A percentile compares a stretch with the other conserved stretches of the same genome.
Conservation (phyloP, 441 rosid genomes). For the Gossypium armourianum region DNA sequence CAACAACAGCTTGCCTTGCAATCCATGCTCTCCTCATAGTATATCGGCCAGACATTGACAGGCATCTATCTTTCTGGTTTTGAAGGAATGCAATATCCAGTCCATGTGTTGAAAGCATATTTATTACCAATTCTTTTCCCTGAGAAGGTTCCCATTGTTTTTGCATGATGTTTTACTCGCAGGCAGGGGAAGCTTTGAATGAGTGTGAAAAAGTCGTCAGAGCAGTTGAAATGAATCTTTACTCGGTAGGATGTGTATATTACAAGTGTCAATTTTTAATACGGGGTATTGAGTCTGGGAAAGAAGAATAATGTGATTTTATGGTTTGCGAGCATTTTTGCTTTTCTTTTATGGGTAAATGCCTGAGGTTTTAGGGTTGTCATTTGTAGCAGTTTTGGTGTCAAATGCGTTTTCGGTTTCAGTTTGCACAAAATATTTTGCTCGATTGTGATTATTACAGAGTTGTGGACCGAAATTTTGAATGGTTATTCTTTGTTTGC, state of each 20-base stretch:
- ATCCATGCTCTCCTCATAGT: conserved; percentile 68
- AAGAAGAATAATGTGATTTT: conserved; percentile 16
- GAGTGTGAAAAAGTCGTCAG: conserved; percentile 22
- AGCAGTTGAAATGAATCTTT: conserved; percentile 19
- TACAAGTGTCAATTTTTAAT: conserved; percentile 18
- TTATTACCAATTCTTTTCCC: conserved; percentile 30
- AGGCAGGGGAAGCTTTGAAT: conserved; percentile 20
- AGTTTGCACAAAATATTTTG: conserved; percentile 8
- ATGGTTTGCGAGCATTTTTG: conserved; percentile 12
- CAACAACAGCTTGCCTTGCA: conserved; percentile 85
- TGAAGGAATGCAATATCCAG: conserved; percentile 14
- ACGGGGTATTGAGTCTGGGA: conserved; percentile 13
- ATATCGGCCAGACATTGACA: background rate
- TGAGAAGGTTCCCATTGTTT: conserved; percentile 21
- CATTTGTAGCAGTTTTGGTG: conserved; percentile 37
- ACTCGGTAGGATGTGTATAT: conserved; percentile 38
- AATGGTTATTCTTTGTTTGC: conserved; percentile 38
- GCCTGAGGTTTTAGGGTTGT: conserved; percentile 21
- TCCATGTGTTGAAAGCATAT: conserved; percentile 22
- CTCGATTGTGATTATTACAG: conserved; percentile 20
- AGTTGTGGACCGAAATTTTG: conserved; percentile 24
- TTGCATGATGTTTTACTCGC: conserved; percentile 26
- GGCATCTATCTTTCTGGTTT: conserved; percentile 8
- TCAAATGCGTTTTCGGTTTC: background rate
- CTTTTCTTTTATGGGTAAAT: background rate